Conservation (phyloP, 2,329 filamentous ascomycete genomes). For the Phoma sp. region DNA sequence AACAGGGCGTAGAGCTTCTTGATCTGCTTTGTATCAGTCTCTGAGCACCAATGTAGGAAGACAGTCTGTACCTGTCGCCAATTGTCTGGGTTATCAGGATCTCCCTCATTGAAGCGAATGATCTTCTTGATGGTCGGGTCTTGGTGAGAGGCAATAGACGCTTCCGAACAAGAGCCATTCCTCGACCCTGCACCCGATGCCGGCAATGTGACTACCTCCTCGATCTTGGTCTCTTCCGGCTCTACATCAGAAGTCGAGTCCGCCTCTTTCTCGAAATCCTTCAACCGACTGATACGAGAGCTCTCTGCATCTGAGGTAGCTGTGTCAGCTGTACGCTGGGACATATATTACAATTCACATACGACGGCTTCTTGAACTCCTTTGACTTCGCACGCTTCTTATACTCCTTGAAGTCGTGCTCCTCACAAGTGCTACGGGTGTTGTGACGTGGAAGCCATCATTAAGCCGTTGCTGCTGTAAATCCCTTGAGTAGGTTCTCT, state of each 20-base stretch:
- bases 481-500: slow-evolving; percentile 43
- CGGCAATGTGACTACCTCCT: slow-evolving; percentile 25
- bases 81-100: slow-evolving; percentile 52
- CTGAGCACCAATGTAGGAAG: background rate
- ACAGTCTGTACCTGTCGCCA: slow-evolving; percentile 41
- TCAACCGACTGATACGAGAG: slow-evolving; percentile 22
- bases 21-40: slow-evolving; percentile 44
- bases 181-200: slow-evolving; percentile 18
- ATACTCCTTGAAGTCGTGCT: slow-evolving; percentile 33
- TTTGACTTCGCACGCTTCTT: slow-evolving; percentile 15
- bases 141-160: slow-evolving; percentile 2
- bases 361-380: slow-evolving; percentile 24
- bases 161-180: slow-evolving; percentile 17
- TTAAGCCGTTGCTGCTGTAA: slow-evolving; percentile 41
- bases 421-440: slow-evolving; percentile 36
- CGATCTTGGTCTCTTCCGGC: slow-evolving; percentile 34
- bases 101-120: slow-evolving; percentile 48
- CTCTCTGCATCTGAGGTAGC: slow-evolving; percentile 21
- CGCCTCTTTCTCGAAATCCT: slow-evolving; percentile 29
- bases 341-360: background rate
- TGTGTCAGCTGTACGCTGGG: slow-evolving; percentile 10
- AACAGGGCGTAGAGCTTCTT: slow-evolving; percentile 63
- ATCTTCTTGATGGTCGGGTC: slow-evolving; percentile 28
- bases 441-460: slow-evolving; percentile 29
- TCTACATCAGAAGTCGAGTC: slow-evolving; percentile 28